Base-by-base conservation (phyloP, 139 green algal species). In the Asterochloris sp. region DNA sequence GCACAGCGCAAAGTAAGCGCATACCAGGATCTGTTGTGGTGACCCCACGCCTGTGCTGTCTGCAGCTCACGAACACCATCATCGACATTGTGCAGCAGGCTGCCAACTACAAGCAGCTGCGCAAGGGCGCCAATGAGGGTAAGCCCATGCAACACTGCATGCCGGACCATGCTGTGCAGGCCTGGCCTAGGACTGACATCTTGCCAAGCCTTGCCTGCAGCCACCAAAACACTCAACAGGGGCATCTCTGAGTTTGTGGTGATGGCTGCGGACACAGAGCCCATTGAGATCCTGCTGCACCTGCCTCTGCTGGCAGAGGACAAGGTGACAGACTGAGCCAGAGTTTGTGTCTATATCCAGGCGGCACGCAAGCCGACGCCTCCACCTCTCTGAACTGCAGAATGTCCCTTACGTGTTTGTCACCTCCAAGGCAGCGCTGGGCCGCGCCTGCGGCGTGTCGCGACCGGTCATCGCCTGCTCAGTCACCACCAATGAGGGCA, bases 381-480 rank as follows among this genome's bases (percentile, higher is more conserved):
- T 83, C 62, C 63, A 16, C 67, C 63, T 80, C 66, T 77, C 28
- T 79, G 47, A 21, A 0, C 0, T 86, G 81, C 89, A 93, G 94
- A 99, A 99, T 88, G 97, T 99, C 28, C 97, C 97, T 23, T 99
- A 99, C 86, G 97, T 99, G 8, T 99, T 99, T 85, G 95, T 99
- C 10, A 95, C 96, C 13, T 98, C 93, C 67, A 99, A 98, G 89
- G 94, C 94, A n/a, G 97, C 97, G 0, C 89, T 99, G 78, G 97
- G 97, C 16, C 90, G 97, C 76, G 96, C 97, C 62, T 99, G 97
- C 88, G 97, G 97, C n/a, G 97, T 99, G 0, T 96, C 95, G 0
- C 86, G 97, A 23, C 95, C 96, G 66, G 89, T 99, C 11, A 99
- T 99, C 63, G 89, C 97, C 0, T 90, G 86, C 75, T 97, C 92